Base-by-base conservation (phyloP, 306 rosid genomes). In the Parietaria judaica region DNA sequence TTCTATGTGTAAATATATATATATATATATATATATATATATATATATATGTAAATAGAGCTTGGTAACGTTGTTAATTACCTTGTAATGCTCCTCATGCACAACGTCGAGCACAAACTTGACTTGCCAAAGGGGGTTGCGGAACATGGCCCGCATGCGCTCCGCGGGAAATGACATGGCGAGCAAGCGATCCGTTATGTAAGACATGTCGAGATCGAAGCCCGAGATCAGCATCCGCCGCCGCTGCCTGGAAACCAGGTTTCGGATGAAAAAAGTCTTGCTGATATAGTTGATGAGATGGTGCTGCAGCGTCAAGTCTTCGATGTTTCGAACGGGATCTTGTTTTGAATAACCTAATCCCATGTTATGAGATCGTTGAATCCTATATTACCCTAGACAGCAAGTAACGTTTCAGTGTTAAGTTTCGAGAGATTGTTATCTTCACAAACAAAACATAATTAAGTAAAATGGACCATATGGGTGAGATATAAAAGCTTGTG, bases 51-150 rank as follows among this genome's bases (percentile, higher is more conserved):
- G 2, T 23, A 23, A 23, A 23, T 41, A 1, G 45, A 41, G 9
- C 45, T 41, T 41, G 45, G 9, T 3, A 41, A 5, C 3, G 9
- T 5, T 41, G 45, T 41, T 41, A 8, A 5, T 1, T 8, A 85
- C 99, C 96, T 86, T 92, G 74, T 88, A 88, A 66, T 86, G 86
- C 0, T 72, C 96, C 11, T 74, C 14, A 71, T 92, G 99, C 75
- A 88, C 82, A 90, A 76, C 84, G 66, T 92, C 96, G 63, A 92
- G 78, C 54, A 92, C 96, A 68, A 95, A 80, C 79, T 92, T 88
- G 60, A 92, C 96, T 75, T 92, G 99, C 99, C 99, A 88, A 8
- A 92, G 88, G 66, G 99, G 99, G 75, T 88, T 92, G 56, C 96
- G 85, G 61, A 76, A 88, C 90, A 92, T 39, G 36, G 99, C 96